A percentile compares a stretch with the other conserved stretches of the same genome.
Conservation (phyloP, 164 flowering plant genomes). For the Aristolochia contorta region DNA sequence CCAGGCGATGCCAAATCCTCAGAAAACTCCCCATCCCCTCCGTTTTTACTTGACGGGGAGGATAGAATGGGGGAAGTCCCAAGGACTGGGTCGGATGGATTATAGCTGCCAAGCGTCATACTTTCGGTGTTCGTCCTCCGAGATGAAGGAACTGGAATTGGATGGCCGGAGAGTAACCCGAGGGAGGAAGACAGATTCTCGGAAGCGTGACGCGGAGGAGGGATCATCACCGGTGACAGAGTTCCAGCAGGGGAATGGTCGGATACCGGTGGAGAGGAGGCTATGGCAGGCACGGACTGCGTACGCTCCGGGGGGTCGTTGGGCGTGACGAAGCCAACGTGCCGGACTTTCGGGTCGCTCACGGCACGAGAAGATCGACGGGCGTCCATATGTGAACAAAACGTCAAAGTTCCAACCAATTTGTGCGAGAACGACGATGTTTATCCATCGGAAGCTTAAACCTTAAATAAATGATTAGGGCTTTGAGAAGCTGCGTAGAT, state of each 20-base stretch:
- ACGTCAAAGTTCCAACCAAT: neutral
- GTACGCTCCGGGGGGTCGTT: conserved; percentile 33
- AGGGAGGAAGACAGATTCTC: conserved; percentile 21
- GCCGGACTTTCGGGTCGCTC: conserved; percentile 70
- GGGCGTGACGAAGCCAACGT: conserved; percentile 68
- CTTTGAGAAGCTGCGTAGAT: too few relatives aligned
- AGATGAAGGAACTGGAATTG: conserved; percentile 27
- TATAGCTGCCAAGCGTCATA: conserved; percentile 48
- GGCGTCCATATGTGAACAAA: conserved; percentile 35
- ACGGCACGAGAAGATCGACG: conserved; percentile 40
- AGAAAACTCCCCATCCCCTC: conserved; percentile 29
- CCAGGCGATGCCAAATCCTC: conserved; percentile 26
- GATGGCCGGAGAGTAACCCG: conserved; percentile 6
- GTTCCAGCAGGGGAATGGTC: conserved; percentile 38
- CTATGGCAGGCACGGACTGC: conserved; percentile 27
- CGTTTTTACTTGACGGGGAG: conserved; percentile 24
- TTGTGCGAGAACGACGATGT: neutral
- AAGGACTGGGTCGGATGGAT: conserved; percentile 42
- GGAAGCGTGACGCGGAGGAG: conserved; percentile 57
- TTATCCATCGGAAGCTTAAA: neutral
- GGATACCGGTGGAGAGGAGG: conserved; percentile 29
- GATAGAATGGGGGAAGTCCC: conserved; percentile 25
- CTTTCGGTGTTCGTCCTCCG: conserved; percentile 20
- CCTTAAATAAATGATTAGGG: too few relatives aligned
- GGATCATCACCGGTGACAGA: conserved; percentile 70